Evolutionary conservation across 1,139 yeast genomes (phyloP).

Genomic region (Nakaseomyces uthaithaninus): DNA sequence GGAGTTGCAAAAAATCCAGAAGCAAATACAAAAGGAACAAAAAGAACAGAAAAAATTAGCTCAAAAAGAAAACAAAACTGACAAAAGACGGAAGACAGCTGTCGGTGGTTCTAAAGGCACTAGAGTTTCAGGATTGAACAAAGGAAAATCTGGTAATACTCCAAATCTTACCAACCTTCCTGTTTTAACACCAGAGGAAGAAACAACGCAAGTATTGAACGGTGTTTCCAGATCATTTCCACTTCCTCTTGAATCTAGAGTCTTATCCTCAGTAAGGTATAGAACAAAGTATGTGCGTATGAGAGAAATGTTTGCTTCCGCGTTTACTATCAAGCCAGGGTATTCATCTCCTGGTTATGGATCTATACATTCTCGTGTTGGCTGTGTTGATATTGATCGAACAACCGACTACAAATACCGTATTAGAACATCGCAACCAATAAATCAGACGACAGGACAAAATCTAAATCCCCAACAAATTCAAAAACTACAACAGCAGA

Average conservation of each 20-base stretch:
- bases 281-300: conserved; percentile 69
- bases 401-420: conserved; percentile 48
- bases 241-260: conserved; percentile 71
- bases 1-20: conserved; percentile 24
- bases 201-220: conserved; percentile 83
- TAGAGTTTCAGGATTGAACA: not conserved
- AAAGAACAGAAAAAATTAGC: conserved; percentile 21
- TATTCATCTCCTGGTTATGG: conserved; percentile 38
- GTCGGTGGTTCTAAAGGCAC: conserved; percentile 7
- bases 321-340: conserved; percentile 36
- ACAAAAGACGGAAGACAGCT: conserved; percentile 9
- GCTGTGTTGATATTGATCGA: conserved; percentile 60
- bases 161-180: conserved; percentile 10
- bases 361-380: conserved; percentile 69
- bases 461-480: conserved; percentile 42
- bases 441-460: conserved; percentile 18
- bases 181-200: conserved; percentile 64
- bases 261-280: conserved; percentile 59
- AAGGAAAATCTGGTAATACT: not conserved
- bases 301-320: conserved; percentile 69
- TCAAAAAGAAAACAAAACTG: conserved; percentile 14
- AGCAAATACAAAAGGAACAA: conserved; percentile 24
- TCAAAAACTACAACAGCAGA: conserved; percentile 34
- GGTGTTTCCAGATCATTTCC: conserved; percentile 82
- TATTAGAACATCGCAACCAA: conserved; percentile 55